Percentiles rank a stretch among this genome's conserved stretches.
phyloP scores from a whole-genome alignment of 441 rosid species.

The Isatis lusitanica region DNA sequence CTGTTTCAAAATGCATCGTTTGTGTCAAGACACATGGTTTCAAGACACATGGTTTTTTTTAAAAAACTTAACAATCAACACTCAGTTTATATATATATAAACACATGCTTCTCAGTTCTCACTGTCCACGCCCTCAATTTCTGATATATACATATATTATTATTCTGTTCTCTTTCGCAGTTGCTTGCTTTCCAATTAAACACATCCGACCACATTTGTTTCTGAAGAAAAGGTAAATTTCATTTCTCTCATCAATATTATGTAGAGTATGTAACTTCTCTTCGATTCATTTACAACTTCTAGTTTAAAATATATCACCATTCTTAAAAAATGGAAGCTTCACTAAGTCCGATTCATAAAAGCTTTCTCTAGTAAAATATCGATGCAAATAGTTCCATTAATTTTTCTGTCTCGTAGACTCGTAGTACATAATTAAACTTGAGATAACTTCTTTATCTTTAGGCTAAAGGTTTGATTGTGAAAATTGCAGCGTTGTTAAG shows the following conservation, averaged over 20 bases:
- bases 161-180: neutral
- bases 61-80: neutral
- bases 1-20: neutral
- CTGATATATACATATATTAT: too few species aligned
- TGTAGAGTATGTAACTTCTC: neutral
- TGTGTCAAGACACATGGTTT: neutral
- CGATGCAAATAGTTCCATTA: too few species aligned
- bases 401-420: too few species aligned
- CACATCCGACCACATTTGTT: neutral
- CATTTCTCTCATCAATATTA: neutral
- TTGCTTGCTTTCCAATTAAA: too few species aligned
- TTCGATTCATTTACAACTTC: neutral
- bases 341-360: too few species aligned
- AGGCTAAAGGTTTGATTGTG: conserved; percentile 1
- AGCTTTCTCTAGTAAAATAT: too few species aligned
- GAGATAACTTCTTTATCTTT: neutral
- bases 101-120: neutral
- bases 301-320: neutral
- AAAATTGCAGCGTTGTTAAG: conserved; percentile 13
- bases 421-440: neutral
- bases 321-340: neutral
- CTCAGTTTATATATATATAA: neutral
- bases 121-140: neutral
- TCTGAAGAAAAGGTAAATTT: neutral
- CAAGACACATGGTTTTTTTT: neutral